Conservation (phyloP, 2,329 filamentous ascomycete species). For the Fusarium sp. region DNA sequence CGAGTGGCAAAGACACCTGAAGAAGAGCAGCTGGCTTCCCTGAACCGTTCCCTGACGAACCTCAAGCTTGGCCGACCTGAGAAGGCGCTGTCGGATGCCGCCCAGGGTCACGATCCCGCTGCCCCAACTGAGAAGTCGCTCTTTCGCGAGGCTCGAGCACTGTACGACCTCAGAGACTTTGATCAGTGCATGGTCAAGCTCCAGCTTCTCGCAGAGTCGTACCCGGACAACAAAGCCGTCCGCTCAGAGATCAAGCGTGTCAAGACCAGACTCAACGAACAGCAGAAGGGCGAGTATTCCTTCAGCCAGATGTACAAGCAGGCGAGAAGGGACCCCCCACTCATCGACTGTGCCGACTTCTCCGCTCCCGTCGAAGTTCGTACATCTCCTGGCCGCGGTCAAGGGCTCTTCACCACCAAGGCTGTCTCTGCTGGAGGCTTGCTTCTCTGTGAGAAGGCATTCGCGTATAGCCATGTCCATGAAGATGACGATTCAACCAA, state of each 20-base stretch:
- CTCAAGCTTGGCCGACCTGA: slow-evolving; percentile 46
- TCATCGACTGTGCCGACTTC: slow-evolving; percentile 62
- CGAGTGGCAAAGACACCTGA: slow-evolving; percentile 27
- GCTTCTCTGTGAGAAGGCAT: slow-evolving; percentile 68
- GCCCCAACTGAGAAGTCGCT: slow-evolving; percentile 55
- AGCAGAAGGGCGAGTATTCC: slow-evolving; percentile 53
- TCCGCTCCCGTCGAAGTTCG: slow-evolving; percentile 55
- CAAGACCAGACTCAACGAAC: slow-evolving; percentile 51
- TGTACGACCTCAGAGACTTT: slow-evolving; percentile 58
- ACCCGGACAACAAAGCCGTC: slow-evolving; percentile 50
- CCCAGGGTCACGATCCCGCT: slow-evolving; percentile 13
- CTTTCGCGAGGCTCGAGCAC: slow-evolving; percentile 58
- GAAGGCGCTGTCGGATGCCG: slow-evolving; percentile 48
- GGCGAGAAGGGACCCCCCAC: slow-evolving; percentile 50
- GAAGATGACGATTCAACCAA: slow-evolving; percentile 16
- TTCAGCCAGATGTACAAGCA: slow-evolving; percentile 54
- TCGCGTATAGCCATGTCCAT: slow-evolving; percentile 53
- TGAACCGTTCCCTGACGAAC: slow-evolving; percentile 53
- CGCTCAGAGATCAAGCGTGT: slow-evolving; percentile 46
- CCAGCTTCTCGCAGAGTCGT: slow-evolving; percentile 44
- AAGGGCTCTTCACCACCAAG: slow-evolving; percentile 63
- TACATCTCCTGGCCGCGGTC: slow-evolving; percentile 54
- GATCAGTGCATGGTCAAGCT: slow-evolving; percentile 51
- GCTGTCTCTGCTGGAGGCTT: slow-evolving; percentile 62
- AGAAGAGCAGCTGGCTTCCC: slow-evolving; percentile 48